Percentiles rank a stretch among this genome's conserved stretches.
Evolutionary conservation across 2,329 filamentous ascomycete genomes (phyloP).

Genomic region (Ophidiomyces ophidiicola): DNA sequence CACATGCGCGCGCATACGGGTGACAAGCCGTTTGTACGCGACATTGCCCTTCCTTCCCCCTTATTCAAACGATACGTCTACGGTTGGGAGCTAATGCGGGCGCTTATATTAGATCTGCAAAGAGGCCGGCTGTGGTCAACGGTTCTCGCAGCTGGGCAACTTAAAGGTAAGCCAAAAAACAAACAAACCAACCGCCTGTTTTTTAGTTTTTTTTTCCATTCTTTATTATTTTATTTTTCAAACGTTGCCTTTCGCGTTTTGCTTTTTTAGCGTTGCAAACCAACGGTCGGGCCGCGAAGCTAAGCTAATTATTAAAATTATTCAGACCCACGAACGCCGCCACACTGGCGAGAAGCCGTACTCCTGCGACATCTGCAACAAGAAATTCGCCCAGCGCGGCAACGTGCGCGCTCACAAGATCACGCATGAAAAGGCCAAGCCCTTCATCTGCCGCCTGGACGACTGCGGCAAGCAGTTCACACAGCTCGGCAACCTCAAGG

Average conservation of each 20-base stretch:
- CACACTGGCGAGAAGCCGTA: slow-evolving; percentile 84
- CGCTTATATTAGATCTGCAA: slow-evolving; percentile 41
- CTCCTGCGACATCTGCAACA: slow-evolving; percentile 64
- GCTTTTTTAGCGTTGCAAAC: too few species aligned
- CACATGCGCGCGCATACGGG: slow-evolving; percentile 82
- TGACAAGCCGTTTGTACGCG: slow-evolving; percentile 72
- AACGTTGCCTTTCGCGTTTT: too few species aligned
- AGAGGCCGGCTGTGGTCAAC: slow-evolving; percentile 58
- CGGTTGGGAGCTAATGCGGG: background rate
- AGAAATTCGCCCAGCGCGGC: slow-evolving; percentile 71
- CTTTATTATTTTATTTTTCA: too few species aligned
- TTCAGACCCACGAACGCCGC: slow-evolving; percentile 68
- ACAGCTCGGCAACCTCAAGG: slow-evolving; percentile 84
- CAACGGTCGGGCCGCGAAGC: too few species aligned
- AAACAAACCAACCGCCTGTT: too few species aligned
- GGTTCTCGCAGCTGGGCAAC: slow-evolving; percentile 84
- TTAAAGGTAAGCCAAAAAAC: slow-evolving; percentile 58
- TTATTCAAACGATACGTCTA: too few species aligned
- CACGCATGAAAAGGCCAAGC: slow-evolving; percentile 65
- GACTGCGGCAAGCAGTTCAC: slow-evolving; percentile 80
- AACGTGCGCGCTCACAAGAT: slow-evolving; percentile 76
- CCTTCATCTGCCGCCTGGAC: slow-evolving; percentile 69
- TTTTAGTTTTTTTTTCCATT: too few species aligned
- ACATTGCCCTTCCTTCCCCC: background rate
- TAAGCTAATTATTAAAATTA: background rate